Evolutionary conservation across 2,329 filamentous ascomycete genomes (phyloP).

Genomic region (Rugonectria rugulosa): DNA sequence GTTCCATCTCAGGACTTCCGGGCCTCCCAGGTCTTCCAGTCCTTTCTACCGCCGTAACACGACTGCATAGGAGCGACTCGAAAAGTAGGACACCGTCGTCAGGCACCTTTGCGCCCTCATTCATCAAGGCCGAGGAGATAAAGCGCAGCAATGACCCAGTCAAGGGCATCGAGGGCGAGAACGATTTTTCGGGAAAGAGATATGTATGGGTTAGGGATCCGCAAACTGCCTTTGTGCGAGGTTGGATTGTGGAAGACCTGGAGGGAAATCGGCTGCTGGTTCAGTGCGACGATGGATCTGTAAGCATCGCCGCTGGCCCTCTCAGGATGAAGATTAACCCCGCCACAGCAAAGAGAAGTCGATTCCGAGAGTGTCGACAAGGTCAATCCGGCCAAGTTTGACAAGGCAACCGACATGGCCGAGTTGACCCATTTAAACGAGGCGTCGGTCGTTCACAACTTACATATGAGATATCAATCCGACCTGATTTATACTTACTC

Average conservation of each 20-base stretch:
- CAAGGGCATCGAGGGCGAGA: constrained; percentile 89
- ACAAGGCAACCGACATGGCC: constrained; percentile 99
- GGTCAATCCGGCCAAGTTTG: constrained; percentile 99
- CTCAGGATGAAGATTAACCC: constrained; percentile 26
- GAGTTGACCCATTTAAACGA: constrained; percentile 98
- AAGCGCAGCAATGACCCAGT: constrained; percentile 64
- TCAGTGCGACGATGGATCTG: constrained; percentile 91
- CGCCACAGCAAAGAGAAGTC: constrained; percentile 79
- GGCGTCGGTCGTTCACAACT: constrained; percentile 95
- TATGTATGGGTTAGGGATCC: constrained; percentile 97
- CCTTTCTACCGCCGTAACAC: constrained; percentile 17
- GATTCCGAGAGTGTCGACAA: constrained; percentile 92
- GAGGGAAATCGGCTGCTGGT: constrained; percentile 75
- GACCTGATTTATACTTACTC: constrained; percentile 99
- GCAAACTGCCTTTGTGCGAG: constrained; percentile 87
- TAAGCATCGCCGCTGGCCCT: constrained; percentile 53
- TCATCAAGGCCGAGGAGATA: constrained; percentile 89
- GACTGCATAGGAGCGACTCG: constrained; percentile 64
- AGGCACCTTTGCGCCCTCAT: constrained; percentile 92
- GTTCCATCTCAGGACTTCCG: constrained; percentile 49
- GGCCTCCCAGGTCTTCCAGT: no score
- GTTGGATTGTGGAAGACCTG: constrained; percentile 87
- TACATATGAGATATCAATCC: constrained; percentile 92
- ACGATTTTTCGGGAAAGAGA: constrained; percentile 97
- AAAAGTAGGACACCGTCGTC: constrained; percentile 69